phyloP scores from a whole-genome alignment of 495 filamentous ascomycete genomes.

The Penicillium longicatenatum region DNA sequence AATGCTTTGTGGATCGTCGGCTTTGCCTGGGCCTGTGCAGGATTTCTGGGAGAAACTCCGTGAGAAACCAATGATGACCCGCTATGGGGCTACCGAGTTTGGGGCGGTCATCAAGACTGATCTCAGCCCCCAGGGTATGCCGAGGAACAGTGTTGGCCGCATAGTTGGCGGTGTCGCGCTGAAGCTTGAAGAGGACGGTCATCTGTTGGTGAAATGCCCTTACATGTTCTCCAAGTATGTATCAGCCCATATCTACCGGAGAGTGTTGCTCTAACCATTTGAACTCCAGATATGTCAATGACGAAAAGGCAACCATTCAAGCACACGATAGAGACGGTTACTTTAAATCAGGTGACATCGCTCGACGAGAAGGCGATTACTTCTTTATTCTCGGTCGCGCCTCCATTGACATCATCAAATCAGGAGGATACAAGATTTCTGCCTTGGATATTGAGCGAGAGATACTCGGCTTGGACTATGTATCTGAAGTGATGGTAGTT shows the following conservation, averaged over 20 bases:
- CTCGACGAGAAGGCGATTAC: constrained; percentile 43
- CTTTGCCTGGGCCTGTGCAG: constrained; percentile 47
- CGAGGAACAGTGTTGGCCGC: constrained; percentile 39
- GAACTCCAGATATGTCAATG: constrained; percentile 40
- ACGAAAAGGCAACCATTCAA: constrained; percentile 39
- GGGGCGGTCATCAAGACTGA: constrained; percentile 47
- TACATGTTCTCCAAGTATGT: constrained; percentile 45
- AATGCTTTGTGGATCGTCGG: constrained; percentile 48
- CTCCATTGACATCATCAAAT: constrained; percentile 49
- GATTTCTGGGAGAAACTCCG: constrained; percentile 48
- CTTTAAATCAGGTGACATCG: constrained; percentile 52
- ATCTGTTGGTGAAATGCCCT: constrained; percentile 45
- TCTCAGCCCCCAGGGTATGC: constrained; percentile 35
- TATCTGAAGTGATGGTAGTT: constrained; percentile 46
- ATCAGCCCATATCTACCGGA: not conserved
- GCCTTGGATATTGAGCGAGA: constrained; percentile 47
- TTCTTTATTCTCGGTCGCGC: constrained; percentile 54
- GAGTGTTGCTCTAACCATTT: not conserved
- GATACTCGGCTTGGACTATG: constrained; percentile 37
- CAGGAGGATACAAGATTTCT: constrained; percentile 49
- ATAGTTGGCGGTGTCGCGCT: constrained; percentile 41
- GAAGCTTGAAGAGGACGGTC: constrained; percentile 38
- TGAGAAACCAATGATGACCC: constrained; percentile 41
- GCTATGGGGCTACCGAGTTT: constrained; percentile 53
- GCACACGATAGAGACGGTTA: constrained; percentile 41